Base-by-base conservation (phyloP, 2,329 filamentous ascomycete genomes). In the Colletotrichum cereale region DNA sequence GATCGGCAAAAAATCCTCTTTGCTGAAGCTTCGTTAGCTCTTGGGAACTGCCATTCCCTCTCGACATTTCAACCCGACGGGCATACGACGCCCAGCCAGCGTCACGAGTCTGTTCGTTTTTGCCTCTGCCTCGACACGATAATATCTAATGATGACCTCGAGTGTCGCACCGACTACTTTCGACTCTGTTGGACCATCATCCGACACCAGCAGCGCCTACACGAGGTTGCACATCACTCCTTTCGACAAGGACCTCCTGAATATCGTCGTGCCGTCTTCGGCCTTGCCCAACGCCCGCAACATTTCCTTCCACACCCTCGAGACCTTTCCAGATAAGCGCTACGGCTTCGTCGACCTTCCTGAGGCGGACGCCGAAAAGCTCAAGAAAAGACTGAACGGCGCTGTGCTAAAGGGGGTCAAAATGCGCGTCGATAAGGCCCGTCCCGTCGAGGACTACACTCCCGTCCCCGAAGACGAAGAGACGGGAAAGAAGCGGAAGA, bases 281-380 rank as follows among this genome's bases (percentile, higher is more conserved):
- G 79, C 93, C 18, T 88, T 90, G 44, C 86, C 90, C 18, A 84
- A 85, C 56, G 94, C 93, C 26, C 90, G 90, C 73, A 93, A 95
- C 79, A 89, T 98, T 63, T 97, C 95, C n/a, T 98, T 92, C 82
- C 96, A 98, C 82, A 86, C 86, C 6, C 84, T 98, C 75, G 89
- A 94, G 78, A 95, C 95, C 0, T 97, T 97, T 74, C 96, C 96
- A 18, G 96, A 99, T 75, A 92, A 90, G 79, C 91, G 89, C 64
- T 99, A 94, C 89, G 96, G 96, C 67, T 99, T 93, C 83, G 86
- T 98, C 71, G 95, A 97, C 57, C 83, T 99, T 47, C 95, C 95
- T 0, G 83, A 80, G 3, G 89, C 90, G 82, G 95, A 97, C 75
- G 96, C 96, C 12, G 92, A 96, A n/a, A 97, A 95, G 81, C 83